Conservation (phyloP, 2,329 filamentous ascomycete genomes). For the Aureobasidium pullulans region DNA sequence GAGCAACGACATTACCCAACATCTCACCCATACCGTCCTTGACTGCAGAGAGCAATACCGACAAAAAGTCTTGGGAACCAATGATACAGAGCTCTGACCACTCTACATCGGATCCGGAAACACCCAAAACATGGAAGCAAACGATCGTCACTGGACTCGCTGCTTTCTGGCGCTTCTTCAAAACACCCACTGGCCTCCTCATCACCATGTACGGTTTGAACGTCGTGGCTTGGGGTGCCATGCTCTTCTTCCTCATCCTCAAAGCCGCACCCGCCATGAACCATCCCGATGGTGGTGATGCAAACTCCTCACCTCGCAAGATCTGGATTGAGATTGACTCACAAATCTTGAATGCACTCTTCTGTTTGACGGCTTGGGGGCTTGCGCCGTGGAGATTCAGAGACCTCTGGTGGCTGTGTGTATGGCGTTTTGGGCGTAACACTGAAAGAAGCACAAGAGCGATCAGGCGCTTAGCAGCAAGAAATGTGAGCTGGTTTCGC, state of each 20-base stretch:
- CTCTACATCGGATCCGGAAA: neutral
- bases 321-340: slow-evolving; percentile 82
- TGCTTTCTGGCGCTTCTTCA: slow-evolving; percentile 64
- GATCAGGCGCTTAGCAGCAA: slow-evolving; percentile 2
- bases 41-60: neutral
- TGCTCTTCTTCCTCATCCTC: slow-evolving; percentile 79
- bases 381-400: slow-evolving; percentile 78
- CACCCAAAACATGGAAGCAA: neutral
- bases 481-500: slow-evolving; percentile 12
- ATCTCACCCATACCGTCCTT: neutral
- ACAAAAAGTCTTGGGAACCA: neutral
- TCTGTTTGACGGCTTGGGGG: slow-evolving; percentile 81
- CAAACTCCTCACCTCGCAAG: slow-evolving; percentile 56
- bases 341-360: slow-evolving; percentile 75
- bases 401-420: slow-evolving; percentile 62
- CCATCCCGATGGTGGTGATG: slow-evolving; percentile 25
- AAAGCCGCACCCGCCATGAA: slow-evolving; percentile 64
- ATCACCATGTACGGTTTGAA: slow-evolving; percentile 75
- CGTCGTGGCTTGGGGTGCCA: slow-evolving; percentile 81
- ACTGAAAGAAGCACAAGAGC: neutral
- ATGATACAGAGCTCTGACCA: neutral
- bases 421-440: neutral
- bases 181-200: slow-evolving; percentile 68
- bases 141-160: slow-evolving; percentile 28
- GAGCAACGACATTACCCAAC: neutral